phyloP scores from a whole-genome alignment of 805 yeast genomes.

The Candida patagonica region DNA sequence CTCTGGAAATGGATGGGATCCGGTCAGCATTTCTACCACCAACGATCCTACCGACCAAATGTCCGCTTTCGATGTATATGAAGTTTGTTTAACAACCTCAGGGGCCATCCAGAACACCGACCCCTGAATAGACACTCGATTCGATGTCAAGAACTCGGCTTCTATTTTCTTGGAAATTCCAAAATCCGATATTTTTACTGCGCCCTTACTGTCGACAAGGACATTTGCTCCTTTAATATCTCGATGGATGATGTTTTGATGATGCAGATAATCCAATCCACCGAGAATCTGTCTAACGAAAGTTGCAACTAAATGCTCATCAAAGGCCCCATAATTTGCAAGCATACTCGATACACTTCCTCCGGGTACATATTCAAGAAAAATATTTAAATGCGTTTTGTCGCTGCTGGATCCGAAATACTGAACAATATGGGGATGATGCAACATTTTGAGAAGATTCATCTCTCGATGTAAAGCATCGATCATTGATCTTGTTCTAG shows the following conservation, averaged over 20 bases:
- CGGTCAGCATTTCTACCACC: conserved; percentile 91
- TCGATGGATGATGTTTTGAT: conserved; percentile 68
- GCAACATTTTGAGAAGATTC: conserved; percentile 61
- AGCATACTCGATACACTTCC: conserved; percentile 66
- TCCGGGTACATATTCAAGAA: conserved; percentile 66
- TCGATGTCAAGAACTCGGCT: conserved; percentile 37
- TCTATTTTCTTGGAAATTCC: conserved; percentile 70
- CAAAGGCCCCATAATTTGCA: conserved; percentile 67
- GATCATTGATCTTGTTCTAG: conserved; percentile 45
- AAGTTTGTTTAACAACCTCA: conserved; percentile 90
- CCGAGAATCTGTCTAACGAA: conserved; percentile 67
- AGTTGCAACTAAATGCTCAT: conserved; percentile 62
- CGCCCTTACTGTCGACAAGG: conserved; percentile 67
- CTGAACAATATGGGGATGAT: conserved; percentile 88
- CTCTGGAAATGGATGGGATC: conserved; percentile 91
- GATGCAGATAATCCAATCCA: conserved; percentile 68
- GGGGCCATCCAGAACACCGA: conserved; percentile 99
- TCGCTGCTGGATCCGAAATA: conserved; percentile 84
- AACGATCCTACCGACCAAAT: conserved; percentile 97
- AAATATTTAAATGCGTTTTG: conserved; percentile 64
- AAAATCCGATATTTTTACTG: conserved; percentile 78
- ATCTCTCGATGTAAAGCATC: conserved; percentile 76
- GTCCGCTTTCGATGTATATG: conserved; percentile 87
- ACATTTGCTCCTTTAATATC: conserved; percentile 88
- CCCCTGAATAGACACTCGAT: conserved; percentile 83